phyloP scores from a whole-genome alignment of 2,329 filamentous ascomycete species.

The Xylariaceae sp. region DNA sequence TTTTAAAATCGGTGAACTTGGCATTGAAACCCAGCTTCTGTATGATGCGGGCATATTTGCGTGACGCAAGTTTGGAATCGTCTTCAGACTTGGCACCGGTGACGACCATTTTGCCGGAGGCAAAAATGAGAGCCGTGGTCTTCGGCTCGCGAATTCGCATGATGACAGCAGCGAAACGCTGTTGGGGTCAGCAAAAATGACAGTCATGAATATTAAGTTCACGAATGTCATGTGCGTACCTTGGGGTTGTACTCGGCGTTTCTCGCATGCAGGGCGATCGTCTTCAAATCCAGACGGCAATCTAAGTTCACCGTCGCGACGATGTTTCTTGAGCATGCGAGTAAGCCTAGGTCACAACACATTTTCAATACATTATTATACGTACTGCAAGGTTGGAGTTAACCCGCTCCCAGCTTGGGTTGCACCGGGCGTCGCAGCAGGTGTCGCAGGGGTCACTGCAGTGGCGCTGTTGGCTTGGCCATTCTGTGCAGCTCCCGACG shows the following conservation, averaged over 20 bases:
- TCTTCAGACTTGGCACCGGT: constrained; percentile 97
- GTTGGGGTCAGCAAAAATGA: constrained; percentile 24
- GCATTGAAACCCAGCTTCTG: constrained; percentile 99
- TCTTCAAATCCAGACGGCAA: constrained; percentile 96
- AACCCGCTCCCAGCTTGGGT: constrained; percentile 80
- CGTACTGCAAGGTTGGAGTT: constrained; percentile 94
- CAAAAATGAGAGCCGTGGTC: constrained; percentile 96
- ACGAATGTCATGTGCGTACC: constrained; percentile 49
- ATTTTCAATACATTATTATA: constrained; percentile 47
- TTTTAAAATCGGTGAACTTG: constrained; percentile 99
- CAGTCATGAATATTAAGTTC: constrained; percentile 11
- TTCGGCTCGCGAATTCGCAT: constrained; percentile 99
- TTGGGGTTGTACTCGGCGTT: constrained; percentile 99
- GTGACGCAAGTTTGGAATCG: constrained; percentile 91
- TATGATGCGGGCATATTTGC: constrained; percentile 98
- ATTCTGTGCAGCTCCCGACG: constrained; percentile 46
- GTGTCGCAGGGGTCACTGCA: constrained; percentile 83
- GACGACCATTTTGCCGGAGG: constrained; percentile 98
- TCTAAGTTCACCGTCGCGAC: constrained; percentile 98
- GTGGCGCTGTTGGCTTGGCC: constrained; percentile 60
- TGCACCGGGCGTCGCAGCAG: constrained; percentile 84
- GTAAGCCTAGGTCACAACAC: constrained; percentile 47
- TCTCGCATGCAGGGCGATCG: constrained; percentile 93
- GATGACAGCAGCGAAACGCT: constrained; percentile 98
- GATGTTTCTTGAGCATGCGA: constrained; percentile 72